phyloP scores from a whole-genome alignment of 495 filamentous ascomycete species.

The Cercophora sp. region DNA sequence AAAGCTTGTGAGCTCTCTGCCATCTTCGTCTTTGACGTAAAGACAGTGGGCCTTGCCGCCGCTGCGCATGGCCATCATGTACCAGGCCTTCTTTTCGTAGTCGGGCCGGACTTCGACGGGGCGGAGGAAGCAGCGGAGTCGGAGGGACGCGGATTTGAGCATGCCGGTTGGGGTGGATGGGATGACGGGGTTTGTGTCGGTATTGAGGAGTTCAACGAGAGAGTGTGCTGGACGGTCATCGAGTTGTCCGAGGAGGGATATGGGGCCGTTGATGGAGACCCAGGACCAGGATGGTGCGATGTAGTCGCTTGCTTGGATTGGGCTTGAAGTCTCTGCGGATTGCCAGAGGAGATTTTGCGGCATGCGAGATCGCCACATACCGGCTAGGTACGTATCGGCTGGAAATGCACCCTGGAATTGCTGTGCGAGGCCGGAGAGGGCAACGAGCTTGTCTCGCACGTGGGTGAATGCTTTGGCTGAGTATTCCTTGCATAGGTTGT shows the following conservation, averaged over 20 bases:
- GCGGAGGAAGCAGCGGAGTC: slow-evolving; percentile 2
- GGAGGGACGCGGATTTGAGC: slow-evolving; percentile 6
- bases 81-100: slow-evolving; percentile 11
- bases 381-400: slow-evolving; percentile 4
- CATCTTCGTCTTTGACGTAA: background rate
- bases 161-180: slow-evolving; percentile 1
- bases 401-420: slow-evolving; percentile 6
- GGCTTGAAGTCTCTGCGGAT: background rate
- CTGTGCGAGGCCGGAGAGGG: slow-evolving; percentile 10
- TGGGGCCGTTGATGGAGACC: background rate
- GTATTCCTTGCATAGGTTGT: slow-evolving; percentile 5
- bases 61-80: slow-evolving; percentile 10
- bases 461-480: slow-evolving; percentile 6
- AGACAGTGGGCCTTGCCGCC: slow-evolving; percentile 9
- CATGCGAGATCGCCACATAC: slow-evolving; percentile 2
- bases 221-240: background rate
- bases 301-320: background rate
- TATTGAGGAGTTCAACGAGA: background rate
- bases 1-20: background rate
- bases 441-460: slow-evolving; percentile 9
- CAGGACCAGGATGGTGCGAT: slow-evolving; percentile 9
- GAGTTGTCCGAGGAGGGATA: background rate
- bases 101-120: slow-evolving; percentile 10
- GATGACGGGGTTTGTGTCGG: background rate
- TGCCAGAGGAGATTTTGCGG: slow-evolving; percentile 2